A percentile compares a stretch with the other conserved stretches of the same genome.
phyloP scores from a whole-genome alignment of 345 rosid species.

The Jatropha curcas region DNA sequence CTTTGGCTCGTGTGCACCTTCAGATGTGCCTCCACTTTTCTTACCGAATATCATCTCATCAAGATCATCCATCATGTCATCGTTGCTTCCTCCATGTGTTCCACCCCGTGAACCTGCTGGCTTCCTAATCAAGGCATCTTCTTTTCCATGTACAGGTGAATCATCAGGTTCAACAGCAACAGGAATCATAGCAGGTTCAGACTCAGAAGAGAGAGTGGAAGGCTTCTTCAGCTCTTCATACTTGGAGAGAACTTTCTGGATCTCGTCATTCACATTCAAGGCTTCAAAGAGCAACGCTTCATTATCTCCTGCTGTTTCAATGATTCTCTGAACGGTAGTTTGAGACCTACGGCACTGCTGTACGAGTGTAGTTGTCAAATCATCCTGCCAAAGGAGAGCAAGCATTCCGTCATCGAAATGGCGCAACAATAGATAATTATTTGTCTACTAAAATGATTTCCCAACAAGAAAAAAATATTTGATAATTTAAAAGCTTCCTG shows the following conservation, averaged over 20 bases:
- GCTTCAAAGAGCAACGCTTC: slow-evolving; percentile 92
- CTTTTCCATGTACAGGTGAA: slow-evolving; percentile 50
- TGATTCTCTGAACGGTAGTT: slow-evolving; percentile 61
- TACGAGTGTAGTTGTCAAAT: slow-evolving; percentile 64
- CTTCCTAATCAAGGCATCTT: slow-evolving; percentile 73
- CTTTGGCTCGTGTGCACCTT: slow-evolving; percentile 51
- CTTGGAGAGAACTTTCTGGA: slow-evolving; percentile 72
- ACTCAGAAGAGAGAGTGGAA: slow-evolving; percentile 37
- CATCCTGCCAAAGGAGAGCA: slow-evolving; percentile 57
- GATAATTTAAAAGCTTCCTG: not conserved
- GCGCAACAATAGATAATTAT: not conserved
- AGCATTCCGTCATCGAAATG: not conserved
- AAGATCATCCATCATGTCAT: slow-evolving; percentile 94
- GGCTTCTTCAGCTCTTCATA: slow-evolving; percentile 72
- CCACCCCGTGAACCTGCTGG: slow-evolving; percentile 62
- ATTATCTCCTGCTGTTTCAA: slow-evolving; percentile 76
- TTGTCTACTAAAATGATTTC: not conserved
- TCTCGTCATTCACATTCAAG: slow-evolving; percentile 86
- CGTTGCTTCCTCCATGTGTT: slow-evolving; percentile 56
- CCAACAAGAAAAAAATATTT: not conserved
- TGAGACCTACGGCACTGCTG: slow-evolving; percentile 78
- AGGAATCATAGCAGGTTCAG: slow-evolving; percentile 89
- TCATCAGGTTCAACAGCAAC: slow-evolving; percentile 83
- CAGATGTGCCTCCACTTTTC: slow-evolving; percentile 61
- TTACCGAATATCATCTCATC: slow-evolving; percentile 96